Evolutionary conservation across 768 basidiomycete genomes (phyloP), one percentile per base, ranked within the genome.

Genomic region (Suillus placidus): DNA sequence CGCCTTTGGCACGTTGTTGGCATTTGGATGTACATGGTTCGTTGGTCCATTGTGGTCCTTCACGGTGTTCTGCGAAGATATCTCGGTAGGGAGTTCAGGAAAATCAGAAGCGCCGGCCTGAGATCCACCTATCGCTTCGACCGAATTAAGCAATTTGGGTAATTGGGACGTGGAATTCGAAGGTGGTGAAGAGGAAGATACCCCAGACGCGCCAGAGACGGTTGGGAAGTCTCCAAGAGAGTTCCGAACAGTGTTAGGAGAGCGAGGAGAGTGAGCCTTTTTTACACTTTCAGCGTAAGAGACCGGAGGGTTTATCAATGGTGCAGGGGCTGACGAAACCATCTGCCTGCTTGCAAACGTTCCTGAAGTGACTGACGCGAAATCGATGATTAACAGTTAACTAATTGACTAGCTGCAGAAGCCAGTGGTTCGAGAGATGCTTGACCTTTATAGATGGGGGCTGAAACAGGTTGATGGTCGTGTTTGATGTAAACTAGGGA

Each of bases 271-370:
- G 66, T 84, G 77, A 3, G 83, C 82, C 71, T 80, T 84, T 76
- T 81, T 84, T 65, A 82, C 85, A 54, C 81, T 82, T 60, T 86
- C 81, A 43, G 85, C 85, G 68, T 89, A 90, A 35, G 88, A 89
- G 58, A 87, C 80, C 64, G 80, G 74, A 68, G 79, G 79, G 51
- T 74, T 75, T 61, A 77, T 77, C 64, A 73, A 70, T 45, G 73
- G 43, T 40, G 72, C 64, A 57, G 75, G 67, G 37, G 68, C 71
- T 56, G 71, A 77, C 68, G 75, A 78, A 70, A 72, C 69, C 76
- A 77, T 77, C 45, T 57, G 66, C 63, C 38, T 30, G 58, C 16
- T 40, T 42, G 57, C 58, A 60, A 60, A 60, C 40, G 58, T 42
- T 30, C 58, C 58, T 60, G 10, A 26, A 10, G 6, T 38, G 57